Percentiles rank a stretch among this genome's conserved stretches.
phyloP scores from a whole-genome alignment of 208 protist species.

The Crithidia mellificae region DNA sequence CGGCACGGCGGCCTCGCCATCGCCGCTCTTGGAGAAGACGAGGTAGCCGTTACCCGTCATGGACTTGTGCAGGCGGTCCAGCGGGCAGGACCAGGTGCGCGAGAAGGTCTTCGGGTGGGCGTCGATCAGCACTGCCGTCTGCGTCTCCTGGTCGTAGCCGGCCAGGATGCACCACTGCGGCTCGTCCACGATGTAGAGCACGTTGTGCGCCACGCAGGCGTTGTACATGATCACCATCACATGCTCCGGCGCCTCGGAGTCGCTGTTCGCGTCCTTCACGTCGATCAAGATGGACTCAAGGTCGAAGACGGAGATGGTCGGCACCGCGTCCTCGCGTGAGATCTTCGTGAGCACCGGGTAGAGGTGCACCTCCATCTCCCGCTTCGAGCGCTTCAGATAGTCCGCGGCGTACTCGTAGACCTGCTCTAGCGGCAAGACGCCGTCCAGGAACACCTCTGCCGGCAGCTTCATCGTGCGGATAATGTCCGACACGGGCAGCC shows the following conservation, averaged over 20 bases:
- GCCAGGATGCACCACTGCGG: constrained; percentile 86
- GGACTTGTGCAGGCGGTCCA: constrained; percentile 87
- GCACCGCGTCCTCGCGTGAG: constrained; percentile 83
- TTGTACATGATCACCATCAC: constrained; percentile 92
- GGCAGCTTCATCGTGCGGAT: constrained; percentile 79
- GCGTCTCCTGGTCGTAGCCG: constrained; percentile 86
- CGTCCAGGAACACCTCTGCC: constrained; percentile 73
- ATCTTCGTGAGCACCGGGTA: constrained; percentile 88
- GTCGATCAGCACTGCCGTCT: constrained; percentile 84
- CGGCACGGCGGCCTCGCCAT: constrained; percentile 9
- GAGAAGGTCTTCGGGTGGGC: constrained; percentile 86
- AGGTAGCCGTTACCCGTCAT: constrained; percentile 89
- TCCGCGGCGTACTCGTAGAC: constrained; percentile 80
- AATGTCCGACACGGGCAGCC: constrained; percentile 82
- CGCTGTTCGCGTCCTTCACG: constrained; percentile 73
- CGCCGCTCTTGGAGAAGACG: constrained; percentile 69
- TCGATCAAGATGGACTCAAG: constrained; percentile 82
- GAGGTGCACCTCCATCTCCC: constrained; percentile 53
- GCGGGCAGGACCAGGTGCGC: constrained; percentile 76
- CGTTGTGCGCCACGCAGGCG: constrained; percentile 86
- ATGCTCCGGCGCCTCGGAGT: constrained; percentile 67
- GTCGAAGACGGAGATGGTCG: constrained; percentile 89
- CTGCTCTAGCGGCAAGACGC: constrained; percentile 73
- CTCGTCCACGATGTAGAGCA: constrained; percentile 73
- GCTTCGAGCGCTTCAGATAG: constrained; percentile 57